Evolutionary conservation across 192 early-diverging fungal genomes (phyloP), one percentile per base, ranked within the genome.

Genomic region (Diversispora eburnea): DNA sequence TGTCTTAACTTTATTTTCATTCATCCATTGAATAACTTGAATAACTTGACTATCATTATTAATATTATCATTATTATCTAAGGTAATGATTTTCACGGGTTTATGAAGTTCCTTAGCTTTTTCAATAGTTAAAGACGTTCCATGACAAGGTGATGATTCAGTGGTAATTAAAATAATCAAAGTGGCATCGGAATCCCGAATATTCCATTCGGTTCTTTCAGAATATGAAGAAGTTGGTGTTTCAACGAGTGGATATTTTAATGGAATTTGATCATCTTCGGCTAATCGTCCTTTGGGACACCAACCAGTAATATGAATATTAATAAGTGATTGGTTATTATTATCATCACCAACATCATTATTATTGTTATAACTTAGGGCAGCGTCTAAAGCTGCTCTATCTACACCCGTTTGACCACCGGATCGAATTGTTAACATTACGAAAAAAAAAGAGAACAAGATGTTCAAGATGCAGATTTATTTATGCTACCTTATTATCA

Each of bases 211-310:
- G 1, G 45, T 67, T 51, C 47, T 45, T 67, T 67, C 46, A 51
- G 47, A 10, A 33, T 67, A 20, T 10, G 3, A 19, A 13, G 17
- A 25, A 13, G n/a, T 51, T 0, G 20, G n/a, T 33, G 65, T 67
- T 67, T 67, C 65, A 46, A 33, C 48, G 3, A 67, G 48, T 19
- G 65, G 65, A 20, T 67, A 67, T 67, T 17, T 7, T 20, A n/a
- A 39, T 51, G 48, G 8, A 48, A 67, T 67, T 20, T 7, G 3
- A 13, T n/a, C 65, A 51, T 49, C 65, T 19, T 67, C 65, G 5
- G 65, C 65, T 46, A 67, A 45, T 39, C 65, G 13, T 67, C 65
- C 65, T 25, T 67, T 46, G n/a, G 45, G 46, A 33, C 65, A 67
- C 65, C 65, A 67, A 51, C 65, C 65, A n/a, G 65, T 67, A 49